Evolutionary conservation across 108 stramenopile species (phyloP).

Genomic region (Craspedostauros australis): DNA sequence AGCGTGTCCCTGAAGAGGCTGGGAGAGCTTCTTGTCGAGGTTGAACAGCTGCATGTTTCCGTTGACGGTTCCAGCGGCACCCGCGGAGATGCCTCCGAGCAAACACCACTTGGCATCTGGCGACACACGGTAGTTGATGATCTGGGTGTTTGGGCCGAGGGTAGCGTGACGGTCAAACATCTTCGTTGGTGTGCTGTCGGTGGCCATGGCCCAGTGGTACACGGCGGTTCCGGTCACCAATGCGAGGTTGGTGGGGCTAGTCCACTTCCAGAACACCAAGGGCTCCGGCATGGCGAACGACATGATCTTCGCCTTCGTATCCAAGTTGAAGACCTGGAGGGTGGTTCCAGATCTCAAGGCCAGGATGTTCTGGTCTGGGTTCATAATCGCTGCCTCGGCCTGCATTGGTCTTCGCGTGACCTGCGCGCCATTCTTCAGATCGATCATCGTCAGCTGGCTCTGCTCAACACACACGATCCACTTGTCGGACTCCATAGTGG

Average conservation of each 20-base stretch:
- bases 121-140: conserved; percentile 97
- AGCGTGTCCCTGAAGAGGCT: conserved; percentile 93
- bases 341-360: conserved; percentile 88
- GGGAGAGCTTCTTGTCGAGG: conserved; percentile 93
- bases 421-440: conserved; percentile 84
- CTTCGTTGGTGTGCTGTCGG: conserved; percentile 70
- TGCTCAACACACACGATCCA: conserved; percentile 92
- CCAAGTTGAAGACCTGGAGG: conserved; percentile 98
- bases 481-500: conserved; percentile 88
- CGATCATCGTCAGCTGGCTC: conserved; percentile 87
- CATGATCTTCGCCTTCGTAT: conserved; percentile 92
- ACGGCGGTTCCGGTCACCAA: conserved; percentile 92
- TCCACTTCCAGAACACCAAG: conserved; percentile 97
- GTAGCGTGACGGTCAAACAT: conserved; percentile 92
- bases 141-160: conserved; percentile 84
- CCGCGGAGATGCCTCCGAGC: conserved; percentile 90
- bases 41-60: conserved; percentile 99
- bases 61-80: conserved; percentile 70
- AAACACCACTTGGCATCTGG: conserved; percentile 97
- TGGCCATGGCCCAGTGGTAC: conserved; percentile 92
- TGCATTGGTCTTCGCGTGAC: conserved; percentile 94
- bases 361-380: conserved; percentile 87
- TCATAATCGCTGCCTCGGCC: conserved; percentile 98
- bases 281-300: conserved; percentile 83
- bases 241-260: conserved; percentile 78